These are phyloP conservation scores for Miamiensis avidus DNA, from an alignment of 169 alveolate genomes.

Conservation along the genomic window DNA sequence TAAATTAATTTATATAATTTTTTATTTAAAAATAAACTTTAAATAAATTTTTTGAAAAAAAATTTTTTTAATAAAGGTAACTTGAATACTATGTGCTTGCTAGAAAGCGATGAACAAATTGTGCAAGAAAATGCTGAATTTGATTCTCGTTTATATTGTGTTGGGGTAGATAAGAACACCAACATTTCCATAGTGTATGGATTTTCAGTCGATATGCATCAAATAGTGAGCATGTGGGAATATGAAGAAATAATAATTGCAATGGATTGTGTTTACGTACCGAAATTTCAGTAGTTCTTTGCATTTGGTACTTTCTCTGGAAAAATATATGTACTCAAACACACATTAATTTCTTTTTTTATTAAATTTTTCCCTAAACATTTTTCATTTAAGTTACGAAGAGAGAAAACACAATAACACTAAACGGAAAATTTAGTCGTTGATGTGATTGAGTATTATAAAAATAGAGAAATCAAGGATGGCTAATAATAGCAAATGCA, in stretches of 20 bases:
- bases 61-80: no score
- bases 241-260: conserved; percentile 49
- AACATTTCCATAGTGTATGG: conserved; percentile 49
- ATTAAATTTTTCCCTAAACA: no score
- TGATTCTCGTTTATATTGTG: neutral
- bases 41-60: no score
- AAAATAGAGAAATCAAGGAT: conserved; percentile 5
- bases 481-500: conserved; percentile 68
- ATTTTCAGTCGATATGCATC: conserved; percentile 67
- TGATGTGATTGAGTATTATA: neutral
- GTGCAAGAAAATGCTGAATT: conserved; percentile 39
- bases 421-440: no score
- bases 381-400: neutral
- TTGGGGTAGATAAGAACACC: neutral
- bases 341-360: no score
- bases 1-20: no score
- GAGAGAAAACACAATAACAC: neutral
- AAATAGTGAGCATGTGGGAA: conserved; percentile 74
- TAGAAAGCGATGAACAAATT: conserved; percentile 60
- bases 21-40: no score
- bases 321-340: no score
- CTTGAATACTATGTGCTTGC: conserved; percentile 48
- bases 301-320: conserved; percentile 73
- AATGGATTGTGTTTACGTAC: neutral
- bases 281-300: conserved; percentile 20